Conservation (phyloP, 2,329 filamentous ascomycete species). For the Ophiostoma sp. region DNA sequence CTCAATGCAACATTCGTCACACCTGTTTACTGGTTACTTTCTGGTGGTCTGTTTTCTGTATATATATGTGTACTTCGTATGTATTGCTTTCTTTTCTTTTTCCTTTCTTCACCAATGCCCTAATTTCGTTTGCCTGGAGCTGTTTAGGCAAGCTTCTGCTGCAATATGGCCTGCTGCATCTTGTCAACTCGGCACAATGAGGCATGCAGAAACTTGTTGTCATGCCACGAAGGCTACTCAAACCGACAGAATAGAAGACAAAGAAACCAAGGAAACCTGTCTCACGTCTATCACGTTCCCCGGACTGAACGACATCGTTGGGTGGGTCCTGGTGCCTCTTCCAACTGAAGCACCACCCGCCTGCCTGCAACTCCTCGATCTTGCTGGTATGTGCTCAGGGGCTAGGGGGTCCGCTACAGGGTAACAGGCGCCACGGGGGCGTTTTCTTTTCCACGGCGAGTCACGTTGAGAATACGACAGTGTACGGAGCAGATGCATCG, state of each 20-base stretch:
- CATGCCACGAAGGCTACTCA: neutral
- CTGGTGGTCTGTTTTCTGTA: neutral
- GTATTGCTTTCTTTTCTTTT: neutral
- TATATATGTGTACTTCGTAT: neutral
- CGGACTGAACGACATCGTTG: neutral
- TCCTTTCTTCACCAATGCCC: neutral
- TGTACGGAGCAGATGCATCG: neutral
- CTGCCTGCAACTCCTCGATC: neutral
- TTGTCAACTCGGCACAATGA: neutral
- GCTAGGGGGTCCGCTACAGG: neutral
- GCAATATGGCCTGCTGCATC: neutral
- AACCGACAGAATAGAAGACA: neutral
- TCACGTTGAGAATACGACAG: neutral
- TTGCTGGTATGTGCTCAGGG: conserved; percentile 12
- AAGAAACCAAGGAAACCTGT: neutral
- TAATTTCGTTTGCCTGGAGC: neutral
- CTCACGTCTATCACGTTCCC: neutral
- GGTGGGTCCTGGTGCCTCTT: neutral
- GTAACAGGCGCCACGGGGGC: conserved; percentile 4
- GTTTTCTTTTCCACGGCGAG: neutral
- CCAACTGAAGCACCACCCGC: neutral
- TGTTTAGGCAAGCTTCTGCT: neutral
- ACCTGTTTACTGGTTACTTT: neutral
- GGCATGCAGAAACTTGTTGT: conserved; percentile 14
- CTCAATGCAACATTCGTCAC: neutral